Evolutionary conservation across 441 rosid genomes (phyloP).

Genomic region (Populus hybrid): DNA sequence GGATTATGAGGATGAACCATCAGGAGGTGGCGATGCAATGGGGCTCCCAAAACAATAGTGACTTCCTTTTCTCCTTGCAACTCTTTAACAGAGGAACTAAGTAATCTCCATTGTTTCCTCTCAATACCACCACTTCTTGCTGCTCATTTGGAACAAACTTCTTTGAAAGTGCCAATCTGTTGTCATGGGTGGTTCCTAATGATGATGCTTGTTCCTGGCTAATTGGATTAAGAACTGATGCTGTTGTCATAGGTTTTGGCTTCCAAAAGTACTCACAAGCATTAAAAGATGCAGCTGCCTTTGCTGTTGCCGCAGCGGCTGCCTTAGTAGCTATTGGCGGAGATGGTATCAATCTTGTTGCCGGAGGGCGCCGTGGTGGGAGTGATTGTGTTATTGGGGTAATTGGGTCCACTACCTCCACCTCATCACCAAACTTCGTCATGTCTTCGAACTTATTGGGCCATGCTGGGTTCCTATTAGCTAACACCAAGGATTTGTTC

Average conservation of each 20-base stretch:
- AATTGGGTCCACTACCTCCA: background rate
- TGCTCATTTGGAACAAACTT: constrained; percentile 23
- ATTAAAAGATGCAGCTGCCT: constrained; percentile 43
- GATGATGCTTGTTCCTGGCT: constrained; percentile 13
- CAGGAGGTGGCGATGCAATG: constrained; percentile 77
- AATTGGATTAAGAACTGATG: constrained; percentile 14
- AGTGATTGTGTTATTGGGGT: constrained; percentile 44
- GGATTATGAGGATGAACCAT: background rate
- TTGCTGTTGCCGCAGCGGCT: constrained; percentile 17
- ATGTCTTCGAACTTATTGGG: constrained; percentile 27
- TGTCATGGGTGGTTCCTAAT: constrained; percentile 6
- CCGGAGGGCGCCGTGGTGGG: constrained; percentile 41
- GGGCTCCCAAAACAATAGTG: constrained; percentile 54
- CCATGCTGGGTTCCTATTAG: constrained; percentile 46
- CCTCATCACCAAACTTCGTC: constrained; percentile 15
- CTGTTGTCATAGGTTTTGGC: constrained; percentile 28
- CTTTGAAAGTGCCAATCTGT: constrained; percentile 22
- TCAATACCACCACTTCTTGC: constrained; percentile 23
- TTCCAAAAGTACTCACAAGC: constrained; percentile 63
- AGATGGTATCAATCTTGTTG: constrained; percentile 35
- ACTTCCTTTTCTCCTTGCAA: constrained; percentile 73
- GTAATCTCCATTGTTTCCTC: constrained; percentile 33
- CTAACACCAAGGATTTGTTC: constrained; percentile 45
- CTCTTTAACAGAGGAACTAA: constrained; percentile 43
- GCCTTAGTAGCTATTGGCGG: constrained; percentile 14